Percentiles rank a stretch among this genome's conserved stretches.
Conservation (phyloP, 805 yeast species). For the Suhomyces canberraensis region DNA sequence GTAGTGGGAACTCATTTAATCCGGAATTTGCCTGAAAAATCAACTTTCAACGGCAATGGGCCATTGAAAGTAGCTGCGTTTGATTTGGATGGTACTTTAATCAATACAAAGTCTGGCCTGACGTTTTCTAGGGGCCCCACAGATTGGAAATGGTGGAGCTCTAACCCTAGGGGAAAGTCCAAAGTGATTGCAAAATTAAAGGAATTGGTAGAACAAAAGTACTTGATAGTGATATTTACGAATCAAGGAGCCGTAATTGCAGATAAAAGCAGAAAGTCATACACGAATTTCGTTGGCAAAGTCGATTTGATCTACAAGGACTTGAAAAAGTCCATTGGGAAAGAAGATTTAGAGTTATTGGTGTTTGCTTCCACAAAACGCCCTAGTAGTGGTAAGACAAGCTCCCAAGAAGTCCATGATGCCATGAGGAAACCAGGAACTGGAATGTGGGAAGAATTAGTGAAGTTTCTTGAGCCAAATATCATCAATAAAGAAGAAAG, state of each 20-base stretch:
- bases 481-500: conserved; percentile 43
- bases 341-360: conserved; percentile 25
- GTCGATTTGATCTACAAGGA: conserved; percentile 35
- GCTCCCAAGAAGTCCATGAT: conserved; percentile 22
- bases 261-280: conserved; percentile 29
- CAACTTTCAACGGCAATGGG: not conserved
- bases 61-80: conserved; percentile 59
- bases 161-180: conserved; percentile 12
- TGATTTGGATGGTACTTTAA: conserved; percentile 82
- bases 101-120: conserved; percentile 59
- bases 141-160: conserved; percentile 69
- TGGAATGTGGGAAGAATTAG: conserved; percentile 73
- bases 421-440: conserved; percentile 65
- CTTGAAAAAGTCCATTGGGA: conserved; percentile 11
- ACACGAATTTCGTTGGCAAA: conserved; percentile 39
- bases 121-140: conserved; percentile 53
- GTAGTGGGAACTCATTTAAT: conserved; percentile 8
- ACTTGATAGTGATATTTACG: conserved; percentile 66
- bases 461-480: conserved; percentile 32
- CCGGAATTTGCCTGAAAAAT: conserved; percentile 2
- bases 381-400: conserved; percentile 29
- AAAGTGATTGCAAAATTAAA: conserved; percentile 21
- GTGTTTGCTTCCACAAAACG: conserved; percentile 65
- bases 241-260: conserved; percentile 76
- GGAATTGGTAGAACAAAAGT: conserved; percentile 19